Evolutionary conservation across 2,329 filamentous ascomycete genomes (phyloP), one percentile per base, ranked within the genome.

Genomic region (Fusarium sterilihyphosum): DNA sequence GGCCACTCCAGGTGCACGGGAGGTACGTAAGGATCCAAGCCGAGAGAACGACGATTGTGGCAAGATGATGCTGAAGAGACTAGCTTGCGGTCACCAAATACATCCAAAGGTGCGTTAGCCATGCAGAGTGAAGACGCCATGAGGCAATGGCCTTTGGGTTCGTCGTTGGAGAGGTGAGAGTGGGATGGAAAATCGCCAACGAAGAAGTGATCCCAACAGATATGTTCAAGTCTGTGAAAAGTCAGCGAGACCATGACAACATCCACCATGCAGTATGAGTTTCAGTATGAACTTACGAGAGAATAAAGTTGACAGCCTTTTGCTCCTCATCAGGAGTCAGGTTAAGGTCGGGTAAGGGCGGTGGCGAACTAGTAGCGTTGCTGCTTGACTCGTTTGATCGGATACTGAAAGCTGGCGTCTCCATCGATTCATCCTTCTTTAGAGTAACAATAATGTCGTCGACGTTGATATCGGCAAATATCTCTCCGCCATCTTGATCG

Each of bases 231-330:
- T 6, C 86, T 88, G 38, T 17, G 16, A 37, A n/a, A 18, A 29
- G 53, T 78, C 35, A 75, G 62, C 26, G 14, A 44, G 35, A 29
- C n/a, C n/a, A 29, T 24, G 17, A 6, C 16, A 10, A 20, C 16
- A 43, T 37, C 31, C 26, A 33, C 10, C 13, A 16, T 35, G 35
- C 8, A 29, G 40, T n/a, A 47, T 16, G 11, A 26, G 63, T 85
- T 73, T 81, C 10, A 29, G 33, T 16, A 46, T 16, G 11, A 29
- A 65, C 86, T 73, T 81, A 89, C 87, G 85, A 84, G 29, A 89
- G 81, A 65, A 89, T 87, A 61, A 89, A 88, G 79, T 89, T 89
- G 71, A 89, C 84, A 24, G 83, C 86, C 49, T 82, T 80, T 47
- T 86, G 83, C 38, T 85, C 86, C 74, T 88, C 83, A 8, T 80